Base-by-base conservation (phyloP, 1,284 basidiomycete genomes). In the Lignosus rhinocerotis region DNA sequence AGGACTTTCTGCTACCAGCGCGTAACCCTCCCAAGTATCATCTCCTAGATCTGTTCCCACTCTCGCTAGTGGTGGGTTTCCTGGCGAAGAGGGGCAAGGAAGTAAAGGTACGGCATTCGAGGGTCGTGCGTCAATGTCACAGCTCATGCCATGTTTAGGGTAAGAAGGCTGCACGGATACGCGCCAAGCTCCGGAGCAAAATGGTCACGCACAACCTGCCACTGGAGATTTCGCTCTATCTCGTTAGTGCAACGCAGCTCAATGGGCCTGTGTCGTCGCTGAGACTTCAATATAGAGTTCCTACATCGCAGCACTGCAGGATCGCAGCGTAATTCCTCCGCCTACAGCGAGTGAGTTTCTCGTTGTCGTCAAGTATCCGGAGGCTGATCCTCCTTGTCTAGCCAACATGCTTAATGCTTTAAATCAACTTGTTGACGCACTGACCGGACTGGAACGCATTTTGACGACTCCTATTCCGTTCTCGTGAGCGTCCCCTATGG, bases 401-500 rank as follows among this genome's bases (percentile, higher is more conserved):
- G 87, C 82, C 65, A 70, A 75, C n/a, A 73, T 92, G 19, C 59
- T 88, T 0, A 67, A 65, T 2, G 67, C 82, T 1, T 69, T 91
- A 8, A 81, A 80, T 63, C 78, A 80, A 61, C 79, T 92, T 43
- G 82, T 84, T 3, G 88, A 92, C 53, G 81, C 85, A 16, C 73
- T 92, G 43, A 87, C 86, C 7, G 85, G 85, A 6, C 76, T 92
- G 3, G 90, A 93, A 69, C 78, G 90, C 44, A 90, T 92, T 62
- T 75, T 92, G 12, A 91, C 89, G 0, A 92, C 88, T 0, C 90
- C 90, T 0, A 90, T 93, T 47, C 90, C 90, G 1, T 92, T 89
- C 74, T 89, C 86, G 79, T 91, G 31, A 19, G 67, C 63, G 19
- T 32, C n/a, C 8, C 6, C 21, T 33, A 45, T 44, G 41, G 7